Conservation (phyloP, 1,284 basidiomycete species). For the Microbotryum saponariae region DNA sequence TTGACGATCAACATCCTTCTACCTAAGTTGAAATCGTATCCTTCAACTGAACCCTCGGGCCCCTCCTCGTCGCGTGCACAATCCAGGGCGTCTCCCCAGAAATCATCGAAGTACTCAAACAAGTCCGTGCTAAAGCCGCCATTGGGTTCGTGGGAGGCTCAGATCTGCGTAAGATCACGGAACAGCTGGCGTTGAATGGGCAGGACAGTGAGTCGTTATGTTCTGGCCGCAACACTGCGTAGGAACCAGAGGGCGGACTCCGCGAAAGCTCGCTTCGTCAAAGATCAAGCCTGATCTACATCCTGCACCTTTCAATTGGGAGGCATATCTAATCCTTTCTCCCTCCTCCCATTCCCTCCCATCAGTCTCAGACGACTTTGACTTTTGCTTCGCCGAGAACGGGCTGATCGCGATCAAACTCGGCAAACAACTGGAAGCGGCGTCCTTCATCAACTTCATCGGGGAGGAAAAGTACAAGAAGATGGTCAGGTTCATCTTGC, state of each 20-base stretch:
- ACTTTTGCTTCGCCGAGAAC: slow-evolving; percentile 92
- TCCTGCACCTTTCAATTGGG: no score
- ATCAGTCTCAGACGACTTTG: slow-evolving; percentile 68
- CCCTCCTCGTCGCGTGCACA: neutral
- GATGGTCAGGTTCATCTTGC: slow-evolving; percentile 84
- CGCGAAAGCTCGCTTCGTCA: neutral
- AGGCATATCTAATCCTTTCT: neutral
- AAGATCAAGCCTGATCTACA: neutral
- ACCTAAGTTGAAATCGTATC: no score
- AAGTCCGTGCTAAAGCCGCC: slow-evolving; percentile 61
- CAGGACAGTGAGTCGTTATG: slow-evolving; percentile 31
- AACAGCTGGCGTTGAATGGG: slow-evolving; percentile 60
- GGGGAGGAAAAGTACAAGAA: slow-evolving; percentile 93
- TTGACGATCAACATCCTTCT: no score
- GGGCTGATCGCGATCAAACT: slow-evolving; percentile 83
- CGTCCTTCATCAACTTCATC: slow-evolving; percentile 82
- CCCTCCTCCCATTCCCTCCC: neutral
- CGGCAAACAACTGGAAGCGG: slow-evolving; percentile 62
- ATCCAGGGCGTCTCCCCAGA: slow-evolving; percentile 55
- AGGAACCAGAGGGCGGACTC: neutral
- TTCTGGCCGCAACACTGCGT: neutral
- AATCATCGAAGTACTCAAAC: slow-evolving; percentile 59
- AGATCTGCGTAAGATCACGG: slow-evolving; percentile 73
- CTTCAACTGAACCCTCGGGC: no score
- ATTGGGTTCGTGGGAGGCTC: slow-evolving; percentile 88